Base-by-base conservation (phyloP, 345 rosid species). In the Gossypioides kirkii region DNA sequence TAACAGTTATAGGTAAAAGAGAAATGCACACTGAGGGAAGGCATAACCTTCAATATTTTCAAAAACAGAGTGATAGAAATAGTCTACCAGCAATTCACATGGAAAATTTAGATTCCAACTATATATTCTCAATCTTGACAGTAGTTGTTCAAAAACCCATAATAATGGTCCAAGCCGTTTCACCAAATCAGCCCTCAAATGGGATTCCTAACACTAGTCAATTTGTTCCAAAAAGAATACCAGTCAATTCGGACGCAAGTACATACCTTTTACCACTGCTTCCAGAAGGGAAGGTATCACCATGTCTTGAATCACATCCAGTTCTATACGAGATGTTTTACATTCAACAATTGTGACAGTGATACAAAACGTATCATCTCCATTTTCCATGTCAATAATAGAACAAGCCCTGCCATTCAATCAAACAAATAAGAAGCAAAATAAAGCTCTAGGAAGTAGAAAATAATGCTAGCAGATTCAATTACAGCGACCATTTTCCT, bases 211-310 rank as follows among this genome's bases (percentile, higher is more conserved):
- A 16, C 11, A 62, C 25, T 9, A 13, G 38, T 62, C 46, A 62
- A n/a, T 10, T 62, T 62, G 47, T 7, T 32, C 38, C 38, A 32
- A 32, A 32, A 28, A 32, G 5, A 32, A 32, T 41, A 62, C 25
- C 3, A 13, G 38, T 62, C 46, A 62, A n/a, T 4, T 62, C 36
- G 47, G 45, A 62, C 22, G 38, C 16, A 59, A 59, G n/a, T 72
- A 25, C 69, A 17, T 14, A 73, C 75, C 75, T 60, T 73, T 73
- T 60, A 73, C 55, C 20, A 61, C 69, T 60, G 75, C n/a, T 60
- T 61, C 69, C 16, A 73, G 60, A 11, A 73, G 49, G 28, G 14
- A 61, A 46, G 75, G 75, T 26, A 73, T 46, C 46, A 73, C 25
- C 2, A 12, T 47, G 58, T 47, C 68, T 28, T 12, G 60, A 61